Evolutionary conservation across 176 grass and related monocot genomes (phyloP).

Genomic region (Rhynchospora breviuscula): DNA sequence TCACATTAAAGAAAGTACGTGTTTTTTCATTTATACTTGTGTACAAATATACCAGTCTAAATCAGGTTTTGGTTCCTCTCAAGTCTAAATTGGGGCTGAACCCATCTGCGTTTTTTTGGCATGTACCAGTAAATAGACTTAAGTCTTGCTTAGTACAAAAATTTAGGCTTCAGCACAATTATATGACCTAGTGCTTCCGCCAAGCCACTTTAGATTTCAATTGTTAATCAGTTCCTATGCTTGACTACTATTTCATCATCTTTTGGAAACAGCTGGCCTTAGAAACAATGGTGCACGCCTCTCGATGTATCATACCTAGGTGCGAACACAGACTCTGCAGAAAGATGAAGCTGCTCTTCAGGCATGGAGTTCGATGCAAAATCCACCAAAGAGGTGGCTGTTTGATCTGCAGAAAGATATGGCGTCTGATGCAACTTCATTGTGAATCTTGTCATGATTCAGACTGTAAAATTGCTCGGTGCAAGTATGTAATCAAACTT

Average conservation of each 20-base stretch:
- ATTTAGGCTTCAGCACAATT: constrained; percentile 6
- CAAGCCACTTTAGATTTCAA: background rate
- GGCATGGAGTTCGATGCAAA: constrained; percentile 58
- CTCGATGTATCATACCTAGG: constrained; percentile 42
- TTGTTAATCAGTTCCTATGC: background rate
- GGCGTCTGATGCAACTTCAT: constrained; percentile 58
- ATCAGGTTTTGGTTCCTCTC: background rate
- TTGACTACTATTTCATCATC: constrained; percentile 20
- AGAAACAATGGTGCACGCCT: constrained; percentile 62
- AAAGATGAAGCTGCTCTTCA: constrained; percentile 60
- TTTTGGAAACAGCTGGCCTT: constrained; percentile 50
- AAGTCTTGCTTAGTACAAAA: constrained; percentile 1
- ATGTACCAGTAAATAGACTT: constrained; percentile 10
- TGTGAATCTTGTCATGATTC: constrained; percentile 1
- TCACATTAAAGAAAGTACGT: background rate
- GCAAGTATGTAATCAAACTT: constrained; percentile 14
- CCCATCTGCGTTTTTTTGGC: background rate
- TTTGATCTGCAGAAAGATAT: constrained; percentile 53
- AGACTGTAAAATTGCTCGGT: constrained; percentile 10
- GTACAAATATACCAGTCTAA: background rate
- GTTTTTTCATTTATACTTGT: background rate
- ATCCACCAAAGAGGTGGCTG: constrained; percentile 46
- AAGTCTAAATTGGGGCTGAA: background rate
- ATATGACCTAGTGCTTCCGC: background rate
- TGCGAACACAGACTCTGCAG: constrained; percentile 44